Evolutionary conservation across 2,329 filamentous ascomycete genomes (phyloP), one percentile per base, ranked within the genome.

Genomic region (Elsinoe batatas): DNA sequence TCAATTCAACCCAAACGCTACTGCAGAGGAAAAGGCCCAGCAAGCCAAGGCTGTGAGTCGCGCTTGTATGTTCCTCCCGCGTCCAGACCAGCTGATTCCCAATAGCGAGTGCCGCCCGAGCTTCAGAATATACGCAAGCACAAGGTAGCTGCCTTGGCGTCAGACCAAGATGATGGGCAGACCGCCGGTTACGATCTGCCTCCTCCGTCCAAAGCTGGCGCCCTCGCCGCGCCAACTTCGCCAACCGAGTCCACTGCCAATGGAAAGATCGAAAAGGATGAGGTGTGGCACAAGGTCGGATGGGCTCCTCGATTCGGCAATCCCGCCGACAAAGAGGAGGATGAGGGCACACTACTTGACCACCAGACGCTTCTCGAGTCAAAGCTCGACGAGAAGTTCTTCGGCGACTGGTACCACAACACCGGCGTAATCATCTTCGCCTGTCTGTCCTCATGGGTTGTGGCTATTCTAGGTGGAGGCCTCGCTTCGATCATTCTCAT

Each of bases 321-420:
- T 74, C 81, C 81, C 1, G 69, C 66, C n/a, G 78, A 69, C 66
- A 69, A 56, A 67, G 71, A 76, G 3, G 74, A 74, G 11, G 70
- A 76, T 2, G 73, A 73, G 11, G 83, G 85, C 57, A 70, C 70
- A 44, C 69, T 95, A 65, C 77, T 93, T 37, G 91, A 98, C 66
- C 91, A 96, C 68, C 82, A 90, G 64, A 95, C 90, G 1, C 88
- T 85, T 75, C 70, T 97, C 20, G 94, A 98, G 68, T 80, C 83
- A 58, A 85, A 84, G 69, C 72, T 98, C 35, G 83, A 91, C 40
- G 91, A 97, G 67, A 88, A 88, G 67, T 88, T 94, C 69, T 98
- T 87, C 68, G 93, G 93, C 67, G 90, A 97, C 69, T 98, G 93
- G 93, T 98, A 97, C 70, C 91, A 98, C 71, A 98, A 98, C 70